Percentiles rank a stretch among this genome's conserved stretches.
Evolutionary conservation across 768 basidiomycete genomes (phyloP).

Genomic region (Hypsizygus marmoreus): DNA sequence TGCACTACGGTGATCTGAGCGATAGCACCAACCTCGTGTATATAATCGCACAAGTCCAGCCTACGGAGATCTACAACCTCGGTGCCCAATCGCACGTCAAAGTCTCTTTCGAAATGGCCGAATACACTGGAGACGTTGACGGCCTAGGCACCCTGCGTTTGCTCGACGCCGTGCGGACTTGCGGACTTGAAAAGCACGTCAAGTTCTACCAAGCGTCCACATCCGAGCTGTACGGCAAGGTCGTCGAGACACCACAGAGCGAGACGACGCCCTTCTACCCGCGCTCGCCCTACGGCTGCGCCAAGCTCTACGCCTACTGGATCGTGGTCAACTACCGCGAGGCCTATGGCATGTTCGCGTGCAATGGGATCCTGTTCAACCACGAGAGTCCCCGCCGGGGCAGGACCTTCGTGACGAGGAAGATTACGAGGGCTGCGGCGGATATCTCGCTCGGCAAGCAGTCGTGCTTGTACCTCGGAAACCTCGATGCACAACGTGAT

Average conservation of each 20-base stretch:
- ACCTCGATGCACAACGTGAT: conserved; percentile 92
- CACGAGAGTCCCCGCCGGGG: conserved; percentile 96
- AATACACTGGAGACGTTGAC: conserved; percentile 98
- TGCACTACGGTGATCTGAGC: conserved; percentile 91
- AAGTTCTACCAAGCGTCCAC: conserved; percentile 98
- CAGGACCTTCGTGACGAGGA: conserved; percentile 93
- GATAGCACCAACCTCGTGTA: conserved; percentile 98
- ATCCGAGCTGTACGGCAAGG: conserved; percentile 96
- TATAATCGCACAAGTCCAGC: conserved; percentile 92
- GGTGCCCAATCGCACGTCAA: conserved; percentile 99
- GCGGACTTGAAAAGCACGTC: conserved; percentile 89
- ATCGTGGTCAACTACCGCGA: conserved; percentile 92
- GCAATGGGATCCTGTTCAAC: conserved; percentile 97
- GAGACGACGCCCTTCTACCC: conserved; percentile 99
- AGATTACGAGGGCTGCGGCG: conserved; percentile 90
- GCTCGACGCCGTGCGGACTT: conserved; percentile 94
- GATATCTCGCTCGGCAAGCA: conserved; percentile 92
- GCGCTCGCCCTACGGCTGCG: conserved; percentile 94
- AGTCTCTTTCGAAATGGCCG: conserved; percentile 99
- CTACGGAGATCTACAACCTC: conserved; percentile 96
- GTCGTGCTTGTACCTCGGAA: conserved; percentile 88
- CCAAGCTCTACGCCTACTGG: conserved; percentile 92
- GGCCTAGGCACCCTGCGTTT: conserved; percentile 93
- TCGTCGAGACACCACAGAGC: conserved; percentile 91
- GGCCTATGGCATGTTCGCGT: conserved; percentile 95